These are phyloP conservation scores for Purpureocillium takamizusanense DNA, from an alignment of 2,329 filamentous ascomycete species.

Conservation along the genomic window DNA sequence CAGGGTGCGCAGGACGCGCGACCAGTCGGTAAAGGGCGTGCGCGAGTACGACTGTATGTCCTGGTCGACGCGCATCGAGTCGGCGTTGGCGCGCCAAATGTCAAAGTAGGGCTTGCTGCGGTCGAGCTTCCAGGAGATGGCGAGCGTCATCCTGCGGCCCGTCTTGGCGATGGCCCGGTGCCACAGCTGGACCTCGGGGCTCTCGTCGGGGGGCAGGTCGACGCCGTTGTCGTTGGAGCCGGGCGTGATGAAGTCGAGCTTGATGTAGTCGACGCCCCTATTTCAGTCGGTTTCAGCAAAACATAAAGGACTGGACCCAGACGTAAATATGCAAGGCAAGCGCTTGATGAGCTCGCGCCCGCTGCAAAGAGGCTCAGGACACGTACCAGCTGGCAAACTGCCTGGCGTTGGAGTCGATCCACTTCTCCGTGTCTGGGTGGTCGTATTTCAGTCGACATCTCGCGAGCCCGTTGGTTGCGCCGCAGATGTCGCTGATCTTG, in stretches of 20 bases:
- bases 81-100: conserved; percentile 10
- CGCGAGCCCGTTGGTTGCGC: conserved; percentile 9
- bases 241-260: conserved; percentile 11
- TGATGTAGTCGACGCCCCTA: conserved; percentile 11
- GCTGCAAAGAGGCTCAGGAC: neutral
- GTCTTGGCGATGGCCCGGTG: conserved; percentile 9
- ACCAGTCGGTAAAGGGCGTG: conserved; percentile 8
- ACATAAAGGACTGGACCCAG: no score
- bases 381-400: conserved; percentile 11
- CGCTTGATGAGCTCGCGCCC: neutral
- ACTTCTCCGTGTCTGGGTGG: conserved; percentile 7
- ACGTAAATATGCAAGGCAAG: no score
- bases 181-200: conserved; percentile 9
- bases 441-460: conserved; percentile 10
- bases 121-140: conserved; percentile 12
- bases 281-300: neutral
- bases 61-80: conserved; percentile 12
- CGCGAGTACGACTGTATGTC: conserved; percentile 10
- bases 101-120: conserved; percentile 9
- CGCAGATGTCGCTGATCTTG: conserved; percentile 10
- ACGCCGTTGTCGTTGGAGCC: conserved; percentile 11
- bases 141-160: conserved; percentile 10
- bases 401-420: conserved; percentile 10
- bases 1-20: conserved; percentile 9
- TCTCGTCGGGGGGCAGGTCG: conserved; percentile 8